Conservation (phyloP, 2,329 filamentous ascomycete genomes). For the Talaromyces sp. region DNA sequence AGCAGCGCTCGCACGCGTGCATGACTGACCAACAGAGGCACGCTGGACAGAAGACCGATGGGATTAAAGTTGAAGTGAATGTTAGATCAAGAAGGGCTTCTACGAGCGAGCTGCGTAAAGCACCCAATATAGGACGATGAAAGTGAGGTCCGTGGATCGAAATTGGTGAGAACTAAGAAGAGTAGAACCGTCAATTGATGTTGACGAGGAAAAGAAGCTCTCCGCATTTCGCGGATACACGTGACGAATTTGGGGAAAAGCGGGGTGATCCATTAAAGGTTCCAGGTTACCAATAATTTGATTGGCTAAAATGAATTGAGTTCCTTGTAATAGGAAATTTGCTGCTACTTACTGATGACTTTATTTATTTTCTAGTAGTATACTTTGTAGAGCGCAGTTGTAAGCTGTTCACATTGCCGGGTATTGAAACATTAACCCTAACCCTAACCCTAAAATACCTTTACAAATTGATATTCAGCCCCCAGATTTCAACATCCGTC, state of each 20-base stretch:
- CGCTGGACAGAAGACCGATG: not conserved
- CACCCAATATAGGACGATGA: not conserved
- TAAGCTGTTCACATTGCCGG: not conserved
- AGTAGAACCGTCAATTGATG: not conserved
- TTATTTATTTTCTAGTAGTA: not conserved
- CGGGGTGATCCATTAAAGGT: not conserved
- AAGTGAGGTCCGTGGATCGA: not conserved
- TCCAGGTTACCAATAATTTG: not conserved
- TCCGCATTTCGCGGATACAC: not conserved
- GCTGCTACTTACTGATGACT: not conserved
- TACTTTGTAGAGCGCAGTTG: not conserved
- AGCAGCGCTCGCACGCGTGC: slow-evolving; percentile 4
- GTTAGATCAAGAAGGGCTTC: not conserved
- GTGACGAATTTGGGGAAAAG: not conserved
- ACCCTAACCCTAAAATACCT: not conserved
- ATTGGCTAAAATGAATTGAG: not conserved
- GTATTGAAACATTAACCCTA: not conserved
- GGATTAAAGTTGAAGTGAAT: not conserved
- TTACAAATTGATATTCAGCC: not conserved
- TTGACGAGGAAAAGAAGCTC: not conserved
- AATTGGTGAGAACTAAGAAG: not conserved
- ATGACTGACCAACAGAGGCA: not conserved
- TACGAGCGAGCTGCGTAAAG: not conserved
- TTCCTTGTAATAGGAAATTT: not conserved
- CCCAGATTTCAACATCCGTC: not conserved